These are phyloP conservation scores for Pleurotus cornucopiae DNA, from an alignment of 768 basidiomycete genomes.

Conservation along the genomic window DNA sequence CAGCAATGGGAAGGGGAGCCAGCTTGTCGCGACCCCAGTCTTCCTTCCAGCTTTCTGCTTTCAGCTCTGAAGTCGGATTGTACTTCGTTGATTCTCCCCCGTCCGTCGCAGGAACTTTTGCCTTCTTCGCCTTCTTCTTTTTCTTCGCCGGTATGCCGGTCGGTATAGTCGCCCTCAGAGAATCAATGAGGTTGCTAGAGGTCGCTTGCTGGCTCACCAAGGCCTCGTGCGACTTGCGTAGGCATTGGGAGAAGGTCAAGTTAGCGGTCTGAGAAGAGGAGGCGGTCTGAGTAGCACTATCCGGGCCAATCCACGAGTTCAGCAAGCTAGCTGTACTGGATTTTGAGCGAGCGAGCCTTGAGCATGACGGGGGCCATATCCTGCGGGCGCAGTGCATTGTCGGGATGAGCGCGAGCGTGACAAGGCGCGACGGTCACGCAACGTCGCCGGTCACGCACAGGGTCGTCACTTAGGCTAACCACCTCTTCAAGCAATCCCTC, in stretches of 20 bases:
- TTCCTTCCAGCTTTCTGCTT: background rate
- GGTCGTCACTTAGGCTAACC: too few species aligned
- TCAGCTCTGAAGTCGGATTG: background rate
- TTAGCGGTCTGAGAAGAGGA: background rate
- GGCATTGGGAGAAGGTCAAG: background rate
- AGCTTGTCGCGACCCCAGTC: constrained; percentile 19
- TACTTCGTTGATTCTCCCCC: background rate
- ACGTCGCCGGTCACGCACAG: background rate
- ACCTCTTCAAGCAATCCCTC: background rate
- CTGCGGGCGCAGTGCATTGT: too few species aligned
- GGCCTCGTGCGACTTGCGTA: background rate
- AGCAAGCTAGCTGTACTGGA: too few species aligned
- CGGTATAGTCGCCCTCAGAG: constrained; percentile 3
- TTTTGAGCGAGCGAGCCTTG: too few species aligned
- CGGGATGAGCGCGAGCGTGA: too few species aligned
- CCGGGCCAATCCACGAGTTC: too few species aligned
- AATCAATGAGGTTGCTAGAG: constrained; percentile 6
- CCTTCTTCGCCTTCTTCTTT: background rate
- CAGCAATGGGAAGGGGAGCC: too few species aligned
- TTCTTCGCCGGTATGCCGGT: background rate
- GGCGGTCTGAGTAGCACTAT: too few species aligned
- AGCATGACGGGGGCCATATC: too few species aligned
- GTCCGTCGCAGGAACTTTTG: background rate
- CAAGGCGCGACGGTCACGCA: too few species aligned
- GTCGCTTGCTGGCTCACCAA: constrained; percentile 8